These are phyloP conservation scores for Orbilia oligospora DNA, from an alignment of 2,329 filamentous ascomycete species.

Conservation along the genomic window DNA sequence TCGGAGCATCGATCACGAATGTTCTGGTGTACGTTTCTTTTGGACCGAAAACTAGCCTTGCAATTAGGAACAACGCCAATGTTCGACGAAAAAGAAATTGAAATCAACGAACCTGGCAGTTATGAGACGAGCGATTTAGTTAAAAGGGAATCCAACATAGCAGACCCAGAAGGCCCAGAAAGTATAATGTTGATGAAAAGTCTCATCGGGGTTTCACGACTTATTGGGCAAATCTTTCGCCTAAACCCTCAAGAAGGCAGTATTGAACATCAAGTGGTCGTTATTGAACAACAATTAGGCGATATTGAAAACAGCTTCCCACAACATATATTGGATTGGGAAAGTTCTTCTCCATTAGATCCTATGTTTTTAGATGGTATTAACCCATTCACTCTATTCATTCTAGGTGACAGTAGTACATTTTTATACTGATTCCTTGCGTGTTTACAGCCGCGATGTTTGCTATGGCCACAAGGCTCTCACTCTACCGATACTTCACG, in stretches of 20 bases:
- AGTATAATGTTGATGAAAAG: conserved; percentile 3
- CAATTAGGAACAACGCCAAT: conserved; percentile 61
- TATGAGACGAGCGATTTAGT: conserved; percentile 2
- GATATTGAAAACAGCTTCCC: conserved; percentile 7
- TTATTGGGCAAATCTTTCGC: conserved; percentile 19
- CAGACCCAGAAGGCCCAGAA: too few relatives aligned
- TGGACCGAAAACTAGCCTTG: conserved; percentile 62
- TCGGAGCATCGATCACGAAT: conserved; percentile 62
- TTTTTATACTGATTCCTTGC: not conserved
- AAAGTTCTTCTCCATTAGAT: conserved; percentile 57
- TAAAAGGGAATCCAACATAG: too few relatives aligned
- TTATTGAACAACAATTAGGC: conserved; percentile 14
- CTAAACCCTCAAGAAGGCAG: not conserved
- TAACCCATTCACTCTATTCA: too few relatives aligned
- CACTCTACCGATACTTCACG: conserved; percentile 63
- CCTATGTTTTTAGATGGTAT: conserved; percentile 62
- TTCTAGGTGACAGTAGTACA: too few relatives aligned
- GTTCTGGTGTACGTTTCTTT: conserved; percentile 63
- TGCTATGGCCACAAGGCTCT: conserved; percentile 58
- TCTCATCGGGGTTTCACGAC: conserved; percentile 2
- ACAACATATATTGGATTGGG: conserved; percentile 32
- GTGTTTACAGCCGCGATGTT: conserved; percentile 7
- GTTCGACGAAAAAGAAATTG: conserved; percentile 61
- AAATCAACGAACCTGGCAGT: conserved; percentile 60
- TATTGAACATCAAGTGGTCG: not conserved